These are phyloP conservation scores for Cadophora gregata DNA, from an alignment of 2,329 filamentous ascomycete species.

Conservation along the genomic window DNA sequence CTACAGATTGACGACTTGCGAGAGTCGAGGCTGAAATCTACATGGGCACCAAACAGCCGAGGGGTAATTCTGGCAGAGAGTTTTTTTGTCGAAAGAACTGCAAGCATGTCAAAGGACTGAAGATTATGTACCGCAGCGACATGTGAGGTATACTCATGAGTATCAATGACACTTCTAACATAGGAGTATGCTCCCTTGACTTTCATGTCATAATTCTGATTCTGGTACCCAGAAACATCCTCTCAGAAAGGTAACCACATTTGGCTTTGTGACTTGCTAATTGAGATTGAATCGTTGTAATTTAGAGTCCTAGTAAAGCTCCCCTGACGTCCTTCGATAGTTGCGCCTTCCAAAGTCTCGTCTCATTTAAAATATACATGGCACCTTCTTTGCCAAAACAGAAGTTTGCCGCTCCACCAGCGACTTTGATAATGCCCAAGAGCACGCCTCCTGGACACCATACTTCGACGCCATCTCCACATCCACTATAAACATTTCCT, in stretches of 20 bases:
- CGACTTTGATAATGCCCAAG: slow-evolving; percentile 55
- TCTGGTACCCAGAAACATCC: too few relatives aligned
- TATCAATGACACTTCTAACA: too few relatives aligned
- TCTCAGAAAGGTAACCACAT: too few relatives aligned
- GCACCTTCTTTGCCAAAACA: slow-evolving; percentile 41
- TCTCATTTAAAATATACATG: slow-evolving; percentile 45
- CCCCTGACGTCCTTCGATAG: slow-evolving; percentile 42
- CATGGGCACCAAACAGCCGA: background rate
- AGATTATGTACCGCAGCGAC: too few relatives aligned
- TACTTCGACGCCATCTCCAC: slow-evolving; percentile 60
- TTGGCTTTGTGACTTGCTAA: too few relatives aligned
- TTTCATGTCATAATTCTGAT: too few relatives aligned
- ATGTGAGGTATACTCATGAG: too few relatives aligned
- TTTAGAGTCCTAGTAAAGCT: slow-evolving; percentile 34
- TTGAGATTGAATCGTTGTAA: too few relatives aligned
- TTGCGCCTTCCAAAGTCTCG: slow-evolving; percentile 52
- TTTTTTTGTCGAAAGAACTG: too few relatives aligned
- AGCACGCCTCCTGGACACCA: slow-evolving; percentile 56
- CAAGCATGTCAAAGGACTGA: too few relatives aligned
- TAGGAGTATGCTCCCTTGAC: too few relatives aligned
- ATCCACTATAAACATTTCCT: slow-evolving; percentile 62
- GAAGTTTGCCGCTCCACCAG: slow-evolving; percentile 40
- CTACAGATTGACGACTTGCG: background rate
- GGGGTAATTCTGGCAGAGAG: too few relatives aligned
- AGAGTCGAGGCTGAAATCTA: background rate